phyloP scores from a whole-genome alignment of 2,329 filamentous ascomycete species.

The Ophiocordyceps camponoti-saundersi region DNA sequence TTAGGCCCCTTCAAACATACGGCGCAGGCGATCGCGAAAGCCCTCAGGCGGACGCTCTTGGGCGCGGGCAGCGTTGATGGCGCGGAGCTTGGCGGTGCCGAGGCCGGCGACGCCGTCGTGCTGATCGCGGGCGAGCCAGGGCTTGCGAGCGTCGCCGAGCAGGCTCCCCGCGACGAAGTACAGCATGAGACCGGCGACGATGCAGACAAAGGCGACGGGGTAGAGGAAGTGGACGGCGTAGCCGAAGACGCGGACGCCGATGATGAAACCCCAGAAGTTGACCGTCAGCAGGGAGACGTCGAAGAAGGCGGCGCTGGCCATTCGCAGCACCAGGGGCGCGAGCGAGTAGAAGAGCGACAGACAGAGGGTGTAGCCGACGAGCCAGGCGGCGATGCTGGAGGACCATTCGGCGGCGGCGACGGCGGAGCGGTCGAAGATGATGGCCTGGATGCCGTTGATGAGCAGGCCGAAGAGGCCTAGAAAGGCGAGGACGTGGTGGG shows the following conservation, averaged over 20 bases:
- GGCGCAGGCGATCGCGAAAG: neutral
- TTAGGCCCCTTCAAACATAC: neutral
- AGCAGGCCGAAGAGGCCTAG: conserved; percentile 73
- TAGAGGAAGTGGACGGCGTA: conserved; percentile 76
- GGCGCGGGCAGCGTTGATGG: conserved; percentile 37
- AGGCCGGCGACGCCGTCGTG: conserved; percentile 63
- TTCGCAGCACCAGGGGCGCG: conserved; percentile 73
- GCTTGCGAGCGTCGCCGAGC: conserved; percentile 80
- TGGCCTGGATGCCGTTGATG: conserved; percentile 83
- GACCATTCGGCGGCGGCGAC: conserved; percentile 5
- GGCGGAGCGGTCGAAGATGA: conserved; percentile 65
- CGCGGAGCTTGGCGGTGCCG: conserved; percentile 71
- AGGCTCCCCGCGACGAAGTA: conserved; percentile 78
- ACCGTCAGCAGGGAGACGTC: conserved; percentile 87
- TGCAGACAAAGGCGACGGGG: conserved; percentile 86
- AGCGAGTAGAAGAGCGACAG: conserved; percentile 75
- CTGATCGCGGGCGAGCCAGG: conserved; percentile 83
- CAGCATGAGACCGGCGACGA: conserved; percentile 67
- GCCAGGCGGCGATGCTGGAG: conserved; percentile 50
- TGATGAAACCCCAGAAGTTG: conserved; percentile 94
- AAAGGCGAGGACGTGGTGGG: conserved; percentile 89
- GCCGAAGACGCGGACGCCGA: conserved; percentile 76
- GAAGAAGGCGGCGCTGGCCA: conserved; percentile 86
- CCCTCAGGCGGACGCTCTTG: conserved; percentile 8
- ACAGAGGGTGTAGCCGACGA: conserved; percentile 77